A percentile compares a stretch with the other conserved stretches of the same genome.
phyloP scores from a whole-genome alignment of 2,329 filamentous ascomycete genomes.

The Hypoxylon rubiginosum region DNA sequence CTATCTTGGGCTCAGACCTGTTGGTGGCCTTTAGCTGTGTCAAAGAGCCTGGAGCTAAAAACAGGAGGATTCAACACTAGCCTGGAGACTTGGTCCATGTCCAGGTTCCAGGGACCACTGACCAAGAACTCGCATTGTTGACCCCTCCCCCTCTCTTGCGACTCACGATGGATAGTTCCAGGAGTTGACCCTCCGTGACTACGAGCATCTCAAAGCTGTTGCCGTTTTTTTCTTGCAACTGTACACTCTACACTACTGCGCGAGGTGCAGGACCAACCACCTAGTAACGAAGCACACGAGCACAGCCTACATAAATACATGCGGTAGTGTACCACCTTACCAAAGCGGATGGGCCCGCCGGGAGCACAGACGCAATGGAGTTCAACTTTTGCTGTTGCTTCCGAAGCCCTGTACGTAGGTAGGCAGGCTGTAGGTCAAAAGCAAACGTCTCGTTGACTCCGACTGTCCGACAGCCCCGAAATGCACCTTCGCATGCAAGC shows the following conservation, averaged over 20 bases:
- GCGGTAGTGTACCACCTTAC: conserved; percentile 39
- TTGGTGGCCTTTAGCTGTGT: conserved; percentile 11
- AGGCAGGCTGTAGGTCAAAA: conserved; percentile 16
- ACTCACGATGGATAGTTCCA: neutral
- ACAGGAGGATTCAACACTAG: conserved; percentile 22
- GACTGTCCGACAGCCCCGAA: conserved; percentile 14
- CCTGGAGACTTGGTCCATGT: neutral
- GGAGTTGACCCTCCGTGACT: neutral
- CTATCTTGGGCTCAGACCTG: conserved; percentile 20
- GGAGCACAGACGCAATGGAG: conserved; percentile 17
- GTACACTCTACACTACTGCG: neutral
- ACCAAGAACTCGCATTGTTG: neutral
- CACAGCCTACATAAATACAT: conserved; percentile 29
- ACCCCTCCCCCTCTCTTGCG: conserved; percentile 31
- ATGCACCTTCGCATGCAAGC: conserved; percentile 28
- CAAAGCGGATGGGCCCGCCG: conserved; percentile 27
- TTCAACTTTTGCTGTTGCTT: conserved; percentile 2
- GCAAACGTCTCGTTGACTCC: conserved; percentile 20
- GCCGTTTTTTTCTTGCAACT: neutral
- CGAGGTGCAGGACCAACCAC: conserved; percentile 18
- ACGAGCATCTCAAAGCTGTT: conserved; percentile 17
- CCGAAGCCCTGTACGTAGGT: neutral
- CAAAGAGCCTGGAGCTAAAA: conserved; percentile 22
- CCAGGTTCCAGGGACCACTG: neutral
- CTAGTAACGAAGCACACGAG: conserved; percentile 10